Evolutionary conservation across 257 asterid genomes (phyloP).

Genomic region (Asclepias syriaca): DNA sequence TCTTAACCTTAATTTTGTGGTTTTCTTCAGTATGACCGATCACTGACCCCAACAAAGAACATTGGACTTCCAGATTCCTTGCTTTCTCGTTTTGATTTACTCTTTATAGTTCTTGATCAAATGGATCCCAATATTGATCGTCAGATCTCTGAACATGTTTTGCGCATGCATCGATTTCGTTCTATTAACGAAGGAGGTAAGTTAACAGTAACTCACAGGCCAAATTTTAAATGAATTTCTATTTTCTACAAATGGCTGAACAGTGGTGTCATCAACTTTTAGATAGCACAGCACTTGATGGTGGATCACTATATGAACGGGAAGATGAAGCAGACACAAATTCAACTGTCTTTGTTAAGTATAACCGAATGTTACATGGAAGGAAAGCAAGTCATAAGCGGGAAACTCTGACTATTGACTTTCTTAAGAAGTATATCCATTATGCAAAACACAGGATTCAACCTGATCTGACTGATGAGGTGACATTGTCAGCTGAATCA

Average conservation of each 20-base stretch:
- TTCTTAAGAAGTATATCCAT: conserved; percentile 85
- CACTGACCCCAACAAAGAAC: conserved; percentile 89
- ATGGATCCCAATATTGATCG: conserved; percentile 95
- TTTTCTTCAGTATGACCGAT: conserved; percentile 78
- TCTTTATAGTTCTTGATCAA: conserved; percentile 97
- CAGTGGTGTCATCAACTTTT: conserved; percentile 17
- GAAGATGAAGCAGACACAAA: conserved; percentile 67
- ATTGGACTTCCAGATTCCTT: conserved; percentile 98
- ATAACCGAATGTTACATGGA: conserved; percentile 86
- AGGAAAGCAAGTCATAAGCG: conserved; percentile 55
- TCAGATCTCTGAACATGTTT: conserved; percentile 79
- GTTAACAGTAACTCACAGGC: conserved; percentile 6
- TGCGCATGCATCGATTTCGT: conserved; percentile 85
- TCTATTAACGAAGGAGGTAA: conserved; percentile 71
- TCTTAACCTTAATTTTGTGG: conserved; percentile 10
- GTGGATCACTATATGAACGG: conserved; percentile 40
- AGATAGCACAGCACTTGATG: conserved; percentile 50
- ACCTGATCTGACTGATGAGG: conserved; percentile 98
- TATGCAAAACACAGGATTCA: conserved; percentile 81
- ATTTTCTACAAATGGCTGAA: conserved; percentile 8
- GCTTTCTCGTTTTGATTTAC: conserved; percentile 95
- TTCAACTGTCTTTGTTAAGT: conserved; percentile 68
- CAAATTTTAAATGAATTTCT: conserved; percentile 9
- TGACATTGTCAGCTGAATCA: conserved; percentile 15
- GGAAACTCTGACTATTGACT: conserved; percentile 75